Evolutionary conservation across 1,284 basidiomycete genomes (phyloP).

Genomic region (Trichosporon coremiiforme): DNA sequence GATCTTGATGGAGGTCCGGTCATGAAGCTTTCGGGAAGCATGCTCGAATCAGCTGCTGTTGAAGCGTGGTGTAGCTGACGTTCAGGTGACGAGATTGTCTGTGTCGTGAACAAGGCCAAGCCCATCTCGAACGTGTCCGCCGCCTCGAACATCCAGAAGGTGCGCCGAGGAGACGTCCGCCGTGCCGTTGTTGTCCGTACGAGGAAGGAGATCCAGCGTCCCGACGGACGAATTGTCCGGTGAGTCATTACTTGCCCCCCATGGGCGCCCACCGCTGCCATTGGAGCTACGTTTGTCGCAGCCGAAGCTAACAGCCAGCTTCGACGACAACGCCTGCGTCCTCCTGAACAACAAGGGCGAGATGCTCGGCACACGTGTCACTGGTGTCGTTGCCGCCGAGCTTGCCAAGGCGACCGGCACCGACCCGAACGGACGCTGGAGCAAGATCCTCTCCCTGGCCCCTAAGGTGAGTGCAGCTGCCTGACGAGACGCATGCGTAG

Average conservation of each 20-base stretch:
- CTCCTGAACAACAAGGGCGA: constrained; percentile 95
- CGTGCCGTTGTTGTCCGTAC: constrained; percentile 94
- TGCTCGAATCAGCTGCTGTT: not conserved
- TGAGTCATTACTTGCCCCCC: too few relatives aligned
- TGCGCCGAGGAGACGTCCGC: constrained; percentile 88
- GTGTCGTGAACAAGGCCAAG: constrained; percentile 89
- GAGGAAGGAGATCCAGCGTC: constrained; percentile 51
- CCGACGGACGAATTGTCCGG: constrained; percentile 53
- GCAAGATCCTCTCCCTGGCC: constrained; percentile 88
- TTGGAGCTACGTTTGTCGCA: too few relatives aligned
- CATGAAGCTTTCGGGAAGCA: not conserved
- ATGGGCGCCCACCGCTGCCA: too few relatives aligned
- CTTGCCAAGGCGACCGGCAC: constrained; percentile 61
- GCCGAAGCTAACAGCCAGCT: constrained; percentile 59
- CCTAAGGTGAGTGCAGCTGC: constrained; percentile 68
- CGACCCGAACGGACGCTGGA: constrained; percentile 73
- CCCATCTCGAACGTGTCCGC: constrained; percentile 62
- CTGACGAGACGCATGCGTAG: not conserved
- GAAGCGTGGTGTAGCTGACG: not conserved
- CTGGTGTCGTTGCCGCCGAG: constrained; percentile 89
- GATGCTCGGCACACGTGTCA: constrained; percentile 92
- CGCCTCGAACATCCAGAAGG: constrained; percentile 64
- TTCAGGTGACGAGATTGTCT: constrained; percentile 94
- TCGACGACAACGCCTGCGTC: constrained; percentile 98
- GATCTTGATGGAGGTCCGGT: not conserved